Conservation (phyloP, 2,329 filamentous ascomycete species). For the Nemania abortiva region DNA sequence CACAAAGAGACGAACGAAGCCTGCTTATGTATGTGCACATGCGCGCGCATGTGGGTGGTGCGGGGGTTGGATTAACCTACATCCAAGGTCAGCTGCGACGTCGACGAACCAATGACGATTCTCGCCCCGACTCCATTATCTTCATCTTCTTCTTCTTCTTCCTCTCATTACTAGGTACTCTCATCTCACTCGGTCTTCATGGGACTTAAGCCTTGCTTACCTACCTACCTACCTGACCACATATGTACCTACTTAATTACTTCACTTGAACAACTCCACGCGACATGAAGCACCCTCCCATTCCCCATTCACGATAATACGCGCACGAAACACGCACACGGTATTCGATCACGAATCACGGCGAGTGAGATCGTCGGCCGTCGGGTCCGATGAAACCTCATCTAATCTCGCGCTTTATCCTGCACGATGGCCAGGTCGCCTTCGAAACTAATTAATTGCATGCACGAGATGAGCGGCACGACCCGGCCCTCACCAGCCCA, state of each 20-base stretch:
- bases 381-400: neutral
- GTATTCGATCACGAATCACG: neutral
- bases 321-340: neutral
- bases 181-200: neutral
- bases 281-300: neutral
- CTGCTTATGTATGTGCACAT: neutral
- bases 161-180: no score
- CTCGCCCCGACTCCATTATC: neutral
- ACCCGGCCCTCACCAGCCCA: neutral
- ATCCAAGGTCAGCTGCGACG: conserved; percentile 8
- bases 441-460: neutral
- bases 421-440: neutral
- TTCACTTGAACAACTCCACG: neutral
- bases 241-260: neutral
- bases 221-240: neutral
- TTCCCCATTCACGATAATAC: neutral
- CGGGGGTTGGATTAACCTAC: neutral
- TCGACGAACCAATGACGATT: neutral
- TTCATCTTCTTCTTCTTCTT: conserved; percentile 4
- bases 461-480: neutral
- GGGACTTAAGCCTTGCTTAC: neutral
- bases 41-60: neutral
- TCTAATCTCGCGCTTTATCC: neutral
- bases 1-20: neutral
- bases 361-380: neutral